Percentiles rank a stretch among this genome's conserved stretches.
These are phyloP conservation scores for Neophaeococcomyces aloes DNA, from an alignment of 2,329 filamentous ascomycete genomes.

Conservation along the genomic window DNA sequence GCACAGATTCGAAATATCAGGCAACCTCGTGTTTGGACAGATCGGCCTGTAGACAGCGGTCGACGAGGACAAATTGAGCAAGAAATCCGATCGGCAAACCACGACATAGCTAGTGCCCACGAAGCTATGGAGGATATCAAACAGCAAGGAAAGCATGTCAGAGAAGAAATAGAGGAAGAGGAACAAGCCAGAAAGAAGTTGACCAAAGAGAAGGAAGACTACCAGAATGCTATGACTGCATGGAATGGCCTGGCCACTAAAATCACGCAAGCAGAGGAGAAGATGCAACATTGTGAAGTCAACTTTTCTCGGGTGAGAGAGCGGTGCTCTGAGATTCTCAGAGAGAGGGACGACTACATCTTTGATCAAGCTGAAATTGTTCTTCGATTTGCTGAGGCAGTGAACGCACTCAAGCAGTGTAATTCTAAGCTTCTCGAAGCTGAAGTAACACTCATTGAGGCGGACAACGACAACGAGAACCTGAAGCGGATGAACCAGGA, in stretches of 20 bases:
- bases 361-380: conserved; percentile 48
- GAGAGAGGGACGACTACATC: conserved; percentile 45
- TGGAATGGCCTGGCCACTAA: conserved; percentile 23
- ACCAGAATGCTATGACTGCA: conserved; percentile 54
- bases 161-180: conserved; percentile 10
- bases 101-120: conserved; percentile 30
- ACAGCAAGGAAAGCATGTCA: conserved; percentile 7
- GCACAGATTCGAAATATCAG: conserved; percentile 54
- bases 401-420: conserved; percentile 52
- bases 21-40: conserved; percentile 60
- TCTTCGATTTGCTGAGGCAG: conserved; percentile 47
- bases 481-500: conserved; percentile 56
- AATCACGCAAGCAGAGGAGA: conserved; percentile 36
- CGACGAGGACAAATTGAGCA: conserved; percentile 40
- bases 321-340: conserved; percentile 42
- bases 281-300: conserved; percentile 33
- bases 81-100: conserved; percentile 20
- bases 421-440: conserved; percentile 58
- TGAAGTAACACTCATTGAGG: conserved; percentile 65
- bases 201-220: conserved; percentile 52
- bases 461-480: conserved; percentile 63
- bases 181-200: not conserved
- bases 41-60: conserved; percentile 57
- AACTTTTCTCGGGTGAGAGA: conserved; percentile 34
- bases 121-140: conserved; percentile 5